Conservation (phyloP, 2,329 filamentous ascomycete genomes). For the Fusarium sublunatum region DNA sequence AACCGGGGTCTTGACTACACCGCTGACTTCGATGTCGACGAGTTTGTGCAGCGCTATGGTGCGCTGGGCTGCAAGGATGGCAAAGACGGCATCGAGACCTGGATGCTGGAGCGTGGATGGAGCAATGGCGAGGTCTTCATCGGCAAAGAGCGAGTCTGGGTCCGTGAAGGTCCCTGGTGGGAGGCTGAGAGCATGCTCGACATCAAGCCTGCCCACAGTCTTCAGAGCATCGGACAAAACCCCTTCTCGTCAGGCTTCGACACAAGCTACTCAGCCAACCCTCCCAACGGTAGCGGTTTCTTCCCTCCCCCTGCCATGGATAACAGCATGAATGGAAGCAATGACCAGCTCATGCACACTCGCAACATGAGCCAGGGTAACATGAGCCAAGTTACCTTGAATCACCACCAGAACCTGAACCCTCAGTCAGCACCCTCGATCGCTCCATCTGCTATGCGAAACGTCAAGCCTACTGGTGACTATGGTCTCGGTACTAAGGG, state of each 20-base stretch:
- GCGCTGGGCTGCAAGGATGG: conserved; percentile 89
- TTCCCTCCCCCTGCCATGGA: conserved; percentile 73
- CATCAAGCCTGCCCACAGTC: conserved; percentile 73
- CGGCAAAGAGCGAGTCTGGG: conserved; percentile 93
- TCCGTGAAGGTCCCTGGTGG: conserved; percentile 95
- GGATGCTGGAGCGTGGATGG: conserved; percentile 95
- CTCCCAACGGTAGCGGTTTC: conserved; percentile 75
- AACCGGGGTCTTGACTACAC: conserved; percentile 95
- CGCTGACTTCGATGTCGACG: conserved; percentile 93
- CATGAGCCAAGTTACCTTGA: conserved; percentile 64
- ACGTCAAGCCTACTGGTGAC: conserved; percentile 73
- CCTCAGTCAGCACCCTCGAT: conserved; percentile 67
- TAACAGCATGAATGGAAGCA: conserved; percentile 72
- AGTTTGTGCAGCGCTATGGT: conserved; percentile 87
- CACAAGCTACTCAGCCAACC: conserved; percentile 75
- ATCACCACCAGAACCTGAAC: conserved; percentile 52
- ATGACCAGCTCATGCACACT: conserved; percentile 76
- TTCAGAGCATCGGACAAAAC: conserved; percentile 59
- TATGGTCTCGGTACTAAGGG: conserved; percentile 91
- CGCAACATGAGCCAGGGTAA: conserved; percentile 68
- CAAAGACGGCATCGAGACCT: conserved; percentile 91
- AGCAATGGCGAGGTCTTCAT: conserved; percentile 96
- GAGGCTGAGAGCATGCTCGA: conserved; percentile 97
- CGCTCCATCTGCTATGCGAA: conserved; percentile 67
- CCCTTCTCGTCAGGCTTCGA: conserved; percentile 66